Conservation (phyloP, 2,329 filamentous ascomycete genomes). For the Ceratocystis variospora region DNA sequence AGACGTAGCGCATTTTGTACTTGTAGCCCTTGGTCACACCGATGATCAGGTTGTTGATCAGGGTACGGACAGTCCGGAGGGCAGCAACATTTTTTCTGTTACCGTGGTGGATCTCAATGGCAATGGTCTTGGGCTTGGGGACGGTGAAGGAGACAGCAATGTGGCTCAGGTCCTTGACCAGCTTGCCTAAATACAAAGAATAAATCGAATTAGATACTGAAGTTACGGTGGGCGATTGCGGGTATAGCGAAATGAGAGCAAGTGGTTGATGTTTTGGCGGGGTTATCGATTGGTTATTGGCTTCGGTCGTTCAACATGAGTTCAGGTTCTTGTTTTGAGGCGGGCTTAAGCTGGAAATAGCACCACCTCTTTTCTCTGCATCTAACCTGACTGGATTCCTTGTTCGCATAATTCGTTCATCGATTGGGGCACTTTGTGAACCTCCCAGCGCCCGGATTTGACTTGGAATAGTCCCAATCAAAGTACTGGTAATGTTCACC, state of each 20-base stretch:
- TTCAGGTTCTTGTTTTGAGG: not conserved
- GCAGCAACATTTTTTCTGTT: constrained; percentile 94
- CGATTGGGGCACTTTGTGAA: not conserved
- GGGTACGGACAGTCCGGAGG: constrained; percentile 90
- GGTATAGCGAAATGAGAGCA: not conserved
- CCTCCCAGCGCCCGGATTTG: not conserved
- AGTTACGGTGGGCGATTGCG: not conserved
- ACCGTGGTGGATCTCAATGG: constrained; percentile 98
- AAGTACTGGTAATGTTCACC: not conserved
- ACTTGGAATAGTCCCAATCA: not conserved
- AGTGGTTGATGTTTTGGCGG: not conserved
- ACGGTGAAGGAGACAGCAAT: constrained; percentile 89
- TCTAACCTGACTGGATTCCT: not conserved
- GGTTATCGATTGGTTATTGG: not conserved
- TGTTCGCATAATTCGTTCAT: not conserved
- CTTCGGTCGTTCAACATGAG: not conserved
- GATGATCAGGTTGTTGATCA: constrained; percentile 98
- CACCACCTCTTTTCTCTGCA: not conserved
- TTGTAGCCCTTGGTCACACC: constrained; percentile 99
- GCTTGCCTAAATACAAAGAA: constrained; percentile 53
- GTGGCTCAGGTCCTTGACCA: constrained; percentile 92
- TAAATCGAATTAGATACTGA: constrained; percentile 12
- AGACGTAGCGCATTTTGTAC: constrained; percentile 99
- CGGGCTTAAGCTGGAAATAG: not conserved
- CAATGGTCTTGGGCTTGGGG: constrained; percentile 73